Percentiles rank a stretch among this genome's conserved stretches.
Evolutionary conservation across 2,329 filamentous ascomycete genomes (phyloP).

Genomic region (Ophiostoma ulmi): DNA sequence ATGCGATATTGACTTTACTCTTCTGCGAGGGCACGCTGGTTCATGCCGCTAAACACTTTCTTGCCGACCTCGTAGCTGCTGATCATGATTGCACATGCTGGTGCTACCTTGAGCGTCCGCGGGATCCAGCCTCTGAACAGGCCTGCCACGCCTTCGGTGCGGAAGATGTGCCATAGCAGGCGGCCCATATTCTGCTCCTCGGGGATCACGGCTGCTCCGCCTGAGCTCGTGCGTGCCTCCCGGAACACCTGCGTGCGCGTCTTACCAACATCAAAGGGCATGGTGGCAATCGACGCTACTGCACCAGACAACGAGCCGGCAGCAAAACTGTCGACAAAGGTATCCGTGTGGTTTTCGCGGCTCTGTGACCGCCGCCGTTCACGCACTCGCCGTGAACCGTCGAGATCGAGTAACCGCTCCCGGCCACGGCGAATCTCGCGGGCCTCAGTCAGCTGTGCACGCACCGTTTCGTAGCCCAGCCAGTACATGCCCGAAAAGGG

Average conservation of each 20-base stretch:
- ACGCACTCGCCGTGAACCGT: constrained; percentile 37
- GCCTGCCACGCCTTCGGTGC: constrained; percentile 72
- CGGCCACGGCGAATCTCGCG: constrained; percentile 51
- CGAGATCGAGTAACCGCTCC: constrained; percentile 30
- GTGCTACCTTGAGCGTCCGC: constrained; percentile 86
- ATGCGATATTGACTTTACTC: not conserved
- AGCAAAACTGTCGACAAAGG: constrained; percentile 83
- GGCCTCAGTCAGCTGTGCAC: constrained; percentile 63
- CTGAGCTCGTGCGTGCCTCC: constrained; percentile 42
- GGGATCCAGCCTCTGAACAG: constrained; percentile 91
- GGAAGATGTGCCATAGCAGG: constrained; percentile 87
- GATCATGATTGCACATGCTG: constrained; percentile 98
- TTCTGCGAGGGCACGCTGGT: constrained; percentile 42
- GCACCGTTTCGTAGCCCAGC: constrained; percentile 91
- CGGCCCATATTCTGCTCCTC: constrained; percentile 74
- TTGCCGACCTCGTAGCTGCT: constrained; percentile 96
- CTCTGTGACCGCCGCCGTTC: constrained; percentile 55
- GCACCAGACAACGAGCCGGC: constrained; percentile 80
- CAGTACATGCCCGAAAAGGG: constrained; percentile 97
- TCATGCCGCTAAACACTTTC: constrained; percentile 72
- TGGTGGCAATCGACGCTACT: constrained; percentile 81
- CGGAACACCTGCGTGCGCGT: constrained; percentile 83
- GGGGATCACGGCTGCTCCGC: constrained; percentile 45
- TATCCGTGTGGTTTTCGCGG: constrained; percentile 65
- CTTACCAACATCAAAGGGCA: constrained; percentile 96